A percentile compares a stretch with the other conserved stretches of the same genome.
phyloP scores from a whole-genome alignment of 345 rosid genomes.

The Eucalyptus tenuipes region DNA sequence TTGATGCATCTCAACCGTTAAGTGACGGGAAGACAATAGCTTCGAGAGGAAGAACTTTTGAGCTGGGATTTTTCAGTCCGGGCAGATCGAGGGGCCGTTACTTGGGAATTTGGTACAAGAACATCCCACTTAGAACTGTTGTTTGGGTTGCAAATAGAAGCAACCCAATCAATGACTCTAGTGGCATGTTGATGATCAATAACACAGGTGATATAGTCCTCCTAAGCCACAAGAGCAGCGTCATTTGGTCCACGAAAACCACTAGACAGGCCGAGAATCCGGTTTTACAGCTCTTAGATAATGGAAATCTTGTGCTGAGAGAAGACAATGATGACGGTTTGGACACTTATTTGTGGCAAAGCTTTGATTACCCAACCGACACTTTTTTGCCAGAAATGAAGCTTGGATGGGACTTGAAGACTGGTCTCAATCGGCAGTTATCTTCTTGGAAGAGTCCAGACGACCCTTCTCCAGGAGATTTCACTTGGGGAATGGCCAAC shows the following conservation, averaged over 20 bases:
- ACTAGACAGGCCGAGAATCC: neutral
- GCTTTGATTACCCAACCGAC: constrained; percentile 36
- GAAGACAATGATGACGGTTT: neutral
- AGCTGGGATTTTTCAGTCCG: constrained; percentile 12
- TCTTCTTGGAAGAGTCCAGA: constrained; percentile 20
- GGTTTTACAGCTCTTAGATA: constrained; percentile 14
- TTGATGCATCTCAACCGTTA: neutral
- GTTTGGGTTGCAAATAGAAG: constrained; percentile 44
- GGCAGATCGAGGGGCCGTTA: constrained; percentile 9
- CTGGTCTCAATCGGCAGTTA: neutral
- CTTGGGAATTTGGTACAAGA: constrained; percentile 34
- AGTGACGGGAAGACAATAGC: constrained; percentile 1
- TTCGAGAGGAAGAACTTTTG: constrained; percentile 6
- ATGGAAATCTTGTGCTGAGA: constrained; percentile 33
- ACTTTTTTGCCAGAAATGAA: constrained; percentile 33
- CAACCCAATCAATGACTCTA: neutral
- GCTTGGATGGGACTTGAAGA: constrained; percentile 15
- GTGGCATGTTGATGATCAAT: constrained; percentile 1
- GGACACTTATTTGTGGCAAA: constrained; percentile 17
- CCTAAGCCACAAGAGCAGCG: neutral
- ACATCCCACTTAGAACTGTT: neutral
- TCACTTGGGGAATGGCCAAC: constrained; percentile 1
- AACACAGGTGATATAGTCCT: constrained; percentile 10
- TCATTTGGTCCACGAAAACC: constrained; percentile 13
- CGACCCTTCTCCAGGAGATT: constrained; percentile 21